These are phyloP conservation scores for Myrmaecium sp. DNA, from an alignment of 2,329 filamentous ascomycete species.

Conservation along the genomic window DNA sequence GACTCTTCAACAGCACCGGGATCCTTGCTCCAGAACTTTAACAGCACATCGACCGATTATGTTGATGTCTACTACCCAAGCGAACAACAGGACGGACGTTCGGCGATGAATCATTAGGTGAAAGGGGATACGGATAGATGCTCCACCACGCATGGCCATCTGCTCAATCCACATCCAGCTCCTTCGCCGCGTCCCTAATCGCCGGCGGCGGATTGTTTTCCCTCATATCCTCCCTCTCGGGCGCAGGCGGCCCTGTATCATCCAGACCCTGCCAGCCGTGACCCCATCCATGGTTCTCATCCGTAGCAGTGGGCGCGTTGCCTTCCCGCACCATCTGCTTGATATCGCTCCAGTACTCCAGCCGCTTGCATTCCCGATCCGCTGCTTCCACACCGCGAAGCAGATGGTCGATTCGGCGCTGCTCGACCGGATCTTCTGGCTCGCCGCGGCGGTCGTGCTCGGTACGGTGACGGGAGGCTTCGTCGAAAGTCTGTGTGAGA, in stretches of 20 bases:
- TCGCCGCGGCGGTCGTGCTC: constrained; percentile 25
- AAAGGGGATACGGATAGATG: too few relatives aligned
- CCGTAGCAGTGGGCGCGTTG: constrained; percentile 15
- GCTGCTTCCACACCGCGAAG: constrained; percentile 57
- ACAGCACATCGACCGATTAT: too few relatives aligned
- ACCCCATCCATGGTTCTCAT: constrained; percentile 16
- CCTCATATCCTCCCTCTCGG: too few relatives aligned
- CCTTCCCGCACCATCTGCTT: constrained; percentile 25
- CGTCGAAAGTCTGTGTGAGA: constrained; percentile 41
- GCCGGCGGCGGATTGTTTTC: too few relatives aligned
- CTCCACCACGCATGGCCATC: too few relatives aligned
- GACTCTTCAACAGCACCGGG: too few relatives aligned
- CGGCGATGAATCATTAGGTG: too few relatives aligned
- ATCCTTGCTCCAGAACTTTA: too few relatives aligned
- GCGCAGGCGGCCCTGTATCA: constrained; percentile 18
- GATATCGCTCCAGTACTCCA: constrained; percentile 76
- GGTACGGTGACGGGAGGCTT: constrained; percentile 30
- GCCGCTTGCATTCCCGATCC: constrained; percentile 59
- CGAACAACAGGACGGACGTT: too few relatives aligned
- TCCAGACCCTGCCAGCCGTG: constrained; percentile 22
- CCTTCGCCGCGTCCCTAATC: too few relatives aligned
- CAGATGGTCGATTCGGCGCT: constrained; percentile 48
- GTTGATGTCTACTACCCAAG: too few relatives aligned
- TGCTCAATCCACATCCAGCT: too few relatives aligned
- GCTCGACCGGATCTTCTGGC: constrained; percentile 27